Evolutionary conservation across 2,329 filamentous ascomycete genomes (phyloP).

Genomic region (Macroventuria anomochaeta): DNA sequence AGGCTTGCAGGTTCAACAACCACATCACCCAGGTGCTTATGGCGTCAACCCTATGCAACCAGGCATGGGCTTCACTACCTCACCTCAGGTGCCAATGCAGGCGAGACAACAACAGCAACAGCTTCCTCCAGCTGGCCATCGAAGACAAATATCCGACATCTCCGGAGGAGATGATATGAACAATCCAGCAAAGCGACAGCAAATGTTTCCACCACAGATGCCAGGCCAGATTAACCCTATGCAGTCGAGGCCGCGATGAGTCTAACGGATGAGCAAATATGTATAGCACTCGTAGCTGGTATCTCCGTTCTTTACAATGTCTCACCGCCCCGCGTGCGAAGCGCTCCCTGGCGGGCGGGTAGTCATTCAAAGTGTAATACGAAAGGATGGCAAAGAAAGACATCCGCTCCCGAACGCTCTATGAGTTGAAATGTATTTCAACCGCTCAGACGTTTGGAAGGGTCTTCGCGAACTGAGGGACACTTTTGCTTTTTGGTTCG

Average conservation of each 20-base stretch:
- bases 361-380: neutral
- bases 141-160: conserved; percentile 68
- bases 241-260: conserved; percentile 57
- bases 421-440: neutral
- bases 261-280: neutral
- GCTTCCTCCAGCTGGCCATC: conserved; percentile 46
- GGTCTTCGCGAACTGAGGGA: conserved; percentile 1
- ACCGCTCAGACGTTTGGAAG: conserved; percentile 13
- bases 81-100: conserved; percentile 49
- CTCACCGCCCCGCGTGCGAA: conserved; percentile 1
- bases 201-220: conserved; percentile 59
- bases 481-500: neutral
- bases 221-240: conserved; percentile 57
- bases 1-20: conserved; percentile 49
- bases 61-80: conserved; percentile 48
- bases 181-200: conserved; percentile 64
- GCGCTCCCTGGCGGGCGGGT: conserved; percentile 4
- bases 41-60: conserved; percentile 44
- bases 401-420: conserved; percentile 8
- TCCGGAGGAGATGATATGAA: conserved; percentile 60
- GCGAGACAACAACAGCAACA: conserved; percentile 38
- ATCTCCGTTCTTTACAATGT: neutral
- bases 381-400: neutral
- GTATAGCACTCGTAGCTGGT: neutral
- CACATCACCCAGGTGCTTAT: conserved; percentile 48